Base-by-base conservation (phyloP, 257 asterid genomes). In the Scutellaria minor region DNA sequence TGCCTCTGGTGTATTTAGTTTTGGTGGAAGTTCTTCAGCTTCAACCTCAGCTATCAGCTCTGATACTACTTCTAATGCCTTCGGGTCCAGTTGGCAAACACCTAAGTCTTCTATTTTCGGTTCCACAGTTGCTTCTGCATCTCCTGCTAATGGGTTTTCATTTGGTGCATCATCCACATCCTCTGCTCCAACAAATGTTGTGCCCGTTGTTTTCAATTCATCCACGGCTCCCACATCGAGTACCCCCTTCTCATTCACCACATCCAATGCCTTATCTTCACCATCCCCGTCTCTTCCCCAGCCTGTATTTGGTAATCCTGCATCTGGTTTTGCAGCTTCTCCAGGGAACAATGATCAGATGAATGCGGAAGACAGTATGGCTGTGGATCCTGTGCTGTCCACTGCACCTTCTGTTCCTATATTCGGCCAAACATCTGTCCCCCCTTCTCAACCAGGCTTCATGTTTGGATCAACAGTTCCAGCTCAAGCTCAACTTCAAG, bases 301-400 rank as follows among this genome's bases (percentile, higher is more conserved):
- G 44, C 75, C 83, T 3, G 65, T 66, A 35, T 82, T 84, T 76
- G 83, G 83, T 35, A 74, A 59, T 69, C 57, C 83, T 4, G 0
- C 62, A 31, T 47, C 83, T 69, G 69, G 82, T 35, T 70, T 85
- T 74, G 64, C 72, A 63, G 75, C 84, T 14, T 6, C 85, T 44
- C 73, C 83, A 10, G 88, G 85, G 51, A 90, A 87, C 69, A 75
- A 67, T 74, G 82, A 71, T 73, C 96, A 80, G 55, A 90, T 87
- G 95, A 81, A 47, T 69, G 80, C 79, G 10, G 96, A 90, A 78
- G 96, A 87, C 84, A 88, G 92, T 83, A 91, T 91, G 96, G 96
- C 92, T 0, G 97, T 87, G 84, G 97, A 91, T 84, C 79, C 86
- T 3, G 80, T 87, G 79, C 96, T 82, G 75, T 78, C 92, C 18